Percentiles rank a stretch among this genome's conserved stretches.
Evolutionary conservation across 768 basidiomycete genomes (phyloP).

Genomic region (Multifurca ochricompacta): DNA sequence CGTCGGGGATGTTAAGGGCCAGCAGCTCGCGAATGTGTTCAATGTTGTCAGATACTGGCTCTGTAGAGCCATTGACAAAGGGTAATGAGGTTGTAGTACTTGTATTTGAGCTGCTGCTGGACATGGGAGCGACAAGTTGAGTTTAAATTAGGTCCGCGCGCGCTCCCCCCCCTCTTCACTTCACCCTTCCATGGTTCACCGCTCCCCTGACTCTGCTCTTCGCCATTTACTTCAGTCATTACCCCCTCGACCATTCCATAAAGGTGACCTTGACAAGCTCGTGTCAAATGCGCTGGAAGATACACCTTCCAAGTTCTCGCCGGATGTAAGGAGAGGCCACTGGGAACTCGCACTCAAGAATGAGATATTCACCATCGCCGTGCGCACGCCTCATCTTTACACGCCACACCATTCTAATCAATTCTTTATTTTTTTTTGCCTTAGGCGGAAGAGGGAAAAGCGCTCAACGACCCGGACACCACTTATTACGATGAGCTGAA

Average conservation of each 20-base stretch:
- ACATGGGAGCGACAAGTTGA: not conserved
- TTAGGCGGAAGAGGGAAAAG: slow-evolving; percentile 61
- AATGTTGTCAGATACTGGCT: slow-evolving; percentile 29
- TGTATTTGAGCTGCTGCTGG: not conserved
- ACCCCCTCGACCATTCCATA: slow-evolving; percentile 13
- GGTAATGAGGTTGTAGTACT: not conserved
- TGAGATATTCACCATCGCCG: slow-evolving; percentile 66
- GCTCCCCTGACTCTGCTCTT: slow-evolving; percentile 19
- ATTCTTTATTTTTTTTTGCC: not conserved
- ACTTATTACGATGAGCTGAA: slow-evolving; percentile 56
- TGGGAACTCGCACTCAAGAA: slow-evolving; percentile 72
- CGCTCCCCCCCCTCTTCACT: not conserved
- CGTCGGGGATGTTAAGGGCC: slow-evolving; percentile 24
- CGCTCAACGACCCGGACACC: slow-evolving; percentile 42
- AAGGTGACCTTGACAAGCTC: slow-evolving; percentile 10
- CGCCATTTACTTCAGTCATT: slow-evolving; percentile 7
- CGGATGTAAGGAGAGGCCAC: slow-evolving; percentile 57
- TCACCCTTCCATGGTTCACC: slow-evolving; percentile 10
- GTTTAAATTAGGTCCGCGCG: not conserved
- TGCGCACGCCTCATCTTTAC: slow-evolving; percentile 25
- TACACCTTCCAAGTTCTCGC: slow-evolving; percentile 24
- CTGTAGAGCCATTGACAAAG: not conserved
- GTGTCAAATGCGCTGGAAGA: slow-evolving; percentile 16
- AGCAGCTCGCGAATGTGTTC: slow-evolving; percentile 29
- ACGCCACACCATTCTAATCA: not conserved